These are phyloP conservation scores for Drosera capensis DNA, from an alignment of 148 eudicot species.

Conservation along the genomic window DNA sequence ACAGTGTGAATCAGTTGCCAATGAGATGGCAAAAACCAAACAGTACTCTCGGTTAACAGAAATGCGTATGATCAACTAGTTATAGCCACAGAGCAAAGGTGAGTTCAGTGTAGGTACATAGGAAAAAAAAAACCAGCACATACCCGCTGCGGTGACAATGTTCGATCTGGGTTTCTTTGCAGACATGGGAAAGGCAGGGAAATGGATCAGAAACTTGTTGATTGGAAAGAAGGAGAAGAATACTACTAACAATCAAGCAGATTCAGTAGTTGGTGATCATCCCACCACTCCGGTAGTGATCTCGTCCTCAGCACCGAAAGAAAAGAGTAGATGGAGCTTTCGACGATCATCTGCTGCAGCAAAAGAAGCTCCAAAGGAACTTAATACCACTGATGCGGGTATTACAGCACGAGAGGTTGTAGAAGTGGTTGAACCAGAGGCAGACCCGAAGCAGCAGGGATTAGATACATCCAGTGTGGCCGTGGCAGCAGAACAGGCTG, in stretches of 20 bases:
- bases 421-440: conserved; percentile 10
- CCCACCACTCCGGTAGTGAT: conserved; percentile 24
- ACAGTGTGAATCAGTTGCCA: too few relatives aligned
- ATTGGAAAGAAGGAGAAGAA: conserved; percentile 18
- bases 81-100: too few relatives aligned
- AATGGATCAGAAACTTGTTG: conserved; percentile 59
- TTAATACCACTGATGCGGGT: conserved; percentile 1
- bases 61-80: too few relatives aligned
- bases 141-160: too few relatives aligned
- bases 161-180: background rate
- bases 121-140: too few relatives aligned
- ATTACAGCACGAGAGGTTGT: conserved; percentile 8
- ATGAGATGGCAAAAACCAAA: too few relatives aligned
- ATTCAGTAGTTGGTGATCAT: conserved; percentile 4
- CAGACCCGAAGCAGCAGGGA: conserved; percentile 24
- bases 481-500: conserved; percentile 29
- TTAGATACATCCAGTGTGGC: conserved; percentile 24
- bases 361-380: conserved; percentile 13
- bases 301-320: conserved; percentile 53
- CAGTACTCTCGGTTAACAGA: too few relatives aligned
- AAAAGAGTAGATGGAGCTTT: conserved; percentile 84
- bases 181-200: conserved; percentile 73
- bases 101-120: too few relatives aligned
- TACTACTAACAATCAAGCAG: conserved; percentile 6
- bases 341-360: conserved; percentile 52